Conservation (phyloP, 257 asterid species). For the Hygrophila difformis region DNA sequence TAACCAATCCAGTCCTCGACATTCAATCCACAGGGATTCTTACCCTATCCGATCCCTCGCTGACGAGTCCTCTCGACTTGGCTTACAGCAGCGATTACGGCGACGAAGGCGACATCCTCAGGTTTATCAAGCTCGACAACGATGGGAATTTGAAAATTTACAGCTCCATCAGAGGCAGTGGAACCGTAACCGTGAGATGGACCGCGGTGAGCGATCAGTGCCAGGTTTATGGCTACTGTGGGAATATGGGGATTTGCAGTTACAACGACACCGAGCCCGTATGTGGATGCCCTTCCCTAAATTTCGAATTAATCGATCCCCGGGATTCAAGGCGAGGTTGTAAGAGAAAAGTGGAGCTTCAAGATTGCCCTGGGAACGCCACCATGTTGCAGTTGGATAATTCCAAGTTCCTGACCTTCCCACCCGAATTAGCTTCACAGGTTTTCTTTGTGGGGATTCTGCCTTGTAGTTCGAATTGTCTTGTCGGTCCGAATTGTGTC, state of each 20-base stretch:
- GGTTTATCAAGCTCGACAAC: slow-evolving; percentile 52
- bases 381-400: slow-evolving; percentile 56
- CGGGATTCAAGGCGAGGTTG: slow-evolving; percentile 63
- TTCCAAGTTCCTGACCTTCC: slow-evolving; percentile 52
- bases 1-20: slow-evolving; percentile 39
- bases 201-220: slow-evolving; percentile 82
- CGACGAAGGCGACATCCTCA: slow-evolving; percentile 35
- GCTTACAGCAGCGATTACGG: slow-evolving; percentile 69
- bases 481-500: slow-evolving; percentile 32
- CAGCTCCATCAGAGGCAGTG: slow-evolving; percentile 45
- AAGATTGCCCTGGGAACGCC: slow-evolving; percentile 32
- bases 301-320: slow-evolving; percentile 46
- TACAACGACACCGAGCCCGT: slow-evolving; percentile 50
- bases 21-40: slow-evolving; percentile 47
- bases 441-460: slow-evolving; percentile 35
- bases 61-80: slow-evolving; percentile 23
- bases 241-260: slow-evolving; percentile 71
- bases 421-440: slow-evolving; percentile 33
- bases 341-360: slow-evolving; percentile 53
- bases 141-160: slow-evolving; percentile 84
- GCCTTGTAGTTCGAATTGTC: slow-evolving; percentile 58
- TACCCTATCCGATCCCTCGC: slow-evolving; percentile 38
- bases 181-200: slow-evolving; percentile 41
- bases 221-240: slow-evolving; percentile 72
- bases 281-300: slow-evolving; percentile 65